Evolutionary conservation across 2,329 filamentous ascomycete genomes (phyloP), one percentile per base, ranked within the genome.

Genomic region (Cladosporium sp.): DNA sequence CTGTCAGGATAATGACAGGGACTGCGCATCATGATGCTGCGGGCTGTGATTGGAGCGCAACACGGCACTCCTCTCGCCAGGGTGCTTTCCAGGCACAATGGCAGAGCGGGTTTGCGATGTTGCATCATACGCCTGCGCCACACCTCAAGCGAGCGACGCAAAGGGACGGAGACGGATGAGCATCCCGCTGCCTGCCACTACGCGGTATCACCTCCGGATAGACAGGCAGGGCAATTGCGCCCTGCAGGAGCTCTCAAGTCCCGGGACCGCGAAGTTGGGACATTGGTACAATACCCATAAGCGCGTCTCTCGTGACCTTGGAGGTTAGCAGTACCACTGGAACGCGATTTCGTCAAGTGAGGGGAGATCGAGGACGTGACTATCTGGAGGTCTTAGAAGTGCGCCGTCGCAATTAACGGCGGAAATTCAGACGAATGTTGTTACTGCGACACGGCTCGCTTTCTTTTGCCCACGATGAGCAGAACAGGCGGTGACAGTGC

Each of bases 241-340:
- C 54, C 54, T 57, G 54, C 54, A 57, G 54, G 18, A n/a, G 54
- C 30, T 57, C 30, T 57, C 30, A 36, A 57, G 54, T 57, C n/a
- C 54, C 54, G 54, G 54, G 8, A 36, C 54, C 54, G 54, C n/a
- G 21, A 32, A 21, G 14, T 34, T 57, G 54, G 54, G 36, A 57
- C 18, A 2, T 34, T 57, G 54, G 54, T 57, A 57, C 18, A 2
- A 26, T 18, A n/a, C 28, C 25, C 16, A n/a, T 30, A 56, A 56
- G 30, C 26, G 48, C 48, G 23, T 56, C 54, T 16, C 32, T 57
- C 54, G 54, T 39, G 32, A 57, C 54, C 54, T 13, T 57, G 13
- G 54, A 57, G 32, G 54, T 18, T 10, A 25, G 18, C 54, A 57
- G 54, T 57, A 36, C 54, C 30, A 56, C 18, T n/a, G 39, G 39